Conservation (phyloP, 768 basidiomycete genomes). For the Boletales sp. region DNA sequence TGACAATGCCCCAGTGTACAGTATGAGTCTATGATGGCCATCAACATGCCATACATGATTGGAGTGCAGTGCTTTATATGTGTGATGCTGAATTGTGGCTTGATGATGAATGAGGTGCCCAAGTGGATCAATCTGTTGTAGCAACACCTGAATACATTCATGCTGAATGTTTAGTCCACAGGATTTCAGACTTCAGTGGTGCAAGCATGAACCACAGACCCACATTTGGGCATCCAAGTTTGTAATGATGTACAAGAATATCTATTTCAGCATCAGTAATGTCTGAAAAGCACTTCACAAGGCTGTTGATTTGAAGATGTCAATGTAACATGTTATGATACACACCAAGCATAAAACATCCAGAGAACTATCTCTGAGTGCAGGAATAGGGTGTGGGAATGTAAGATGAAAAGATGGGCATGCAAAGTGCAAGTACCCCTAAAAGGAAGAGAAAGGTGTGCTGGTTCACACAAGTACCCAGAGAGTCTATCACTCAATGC, state of each 20-base stretch:
- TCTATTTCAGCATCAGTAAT: slow-evolving; percentile 20
- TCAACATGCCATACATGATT: neutral
- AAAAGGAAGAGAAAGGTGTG: too few relatives aligned
- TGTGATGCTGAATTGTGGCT: neutral
- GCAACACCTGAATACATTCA: neutral
- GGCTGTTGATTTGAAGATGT: slow-evolving; percentile 9
- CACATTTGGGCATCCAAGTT: neutral
- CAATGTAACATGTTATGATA: slow-evolving; percentile 12
- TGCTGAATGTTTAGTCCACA: neutral
- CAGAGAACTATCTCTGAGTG: too few relatives aligned
- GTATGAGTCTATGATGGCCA: too few relatives aligned
- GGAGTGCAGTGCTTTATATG: neutral
- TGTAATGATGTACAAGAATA: slow-evolving; percentile 6
- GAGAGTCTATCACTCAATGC: too few relatives aligned
- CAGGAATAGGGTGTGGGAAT: too few relatives aligned
- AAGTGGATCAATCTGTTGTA: neutral
- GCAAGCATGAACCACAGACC: slow-evolving; percentile 13
- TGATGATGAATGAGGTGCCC: neutral
- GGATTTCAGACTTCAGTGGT: neutral
- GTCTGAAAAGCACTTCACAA: slow-evolving; percentile 7
- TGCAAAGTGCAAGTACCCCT: too few relatives aligned
- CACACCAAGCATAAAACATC: slow-evolving; percentile 12
- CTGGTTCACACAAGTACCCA: too few relatives aligned
- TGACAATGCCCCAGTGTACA: too few relatives aligned
- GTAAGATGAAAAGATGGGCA: too few relatives aligned